Conservation (phyloP, 495 filamentous ascomycete species). For the Schizothecium vesticola region DNA sequence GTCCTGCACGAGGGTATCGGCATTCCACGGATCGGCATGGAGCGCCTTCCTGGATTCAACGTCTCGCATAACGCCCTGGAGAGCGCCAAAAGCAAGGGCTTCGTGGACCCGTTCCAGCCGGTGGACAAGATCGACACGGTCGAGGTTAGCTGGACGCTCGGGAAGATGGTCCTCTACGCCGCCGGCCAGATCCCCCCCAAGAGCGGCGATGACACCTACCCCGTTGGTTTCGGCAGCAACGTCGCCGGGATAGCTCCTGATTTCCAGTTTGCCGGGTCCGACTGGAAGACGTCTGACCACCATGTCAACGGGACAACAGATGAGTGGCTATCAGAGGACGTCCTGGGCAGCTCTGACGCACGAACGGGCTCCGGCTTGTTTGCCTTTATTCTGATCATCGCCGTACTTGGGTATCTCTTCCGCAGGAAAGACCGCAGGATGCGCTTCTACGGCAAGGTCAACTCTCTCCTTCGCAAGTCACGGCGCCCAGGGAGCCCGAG, state of each 20-base stretch:
- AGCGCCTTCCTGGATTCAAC: conserved; percentile 52
- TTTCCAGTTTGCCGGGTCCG: conserved; percentile 79
- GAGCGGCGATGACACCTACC: conserved; percentile 48
- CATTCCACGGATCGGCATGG: conserved; percentile 81
- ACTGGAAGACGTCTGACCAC: conserved; percentile 37
- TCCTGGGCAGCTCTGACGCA: conserved; percentile 58
- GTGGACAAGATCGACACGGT: conserved; percentile 87
- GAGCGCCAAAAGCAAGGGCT: conserved; percentile 70
- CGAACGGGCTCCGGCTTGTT: conserved; percentile 75
- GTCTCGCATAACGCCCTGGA: conserved; percentile 67
- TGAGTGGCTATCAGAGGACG: conserved; percentile 53
- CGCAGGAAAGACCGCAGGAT: conserved; percentile 64
- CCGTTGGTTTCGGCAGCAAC: conserved; percentile 92
- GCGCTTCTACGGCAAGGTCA: conserved; percentile 56
- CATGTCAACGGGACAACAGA: conserved; percentile 29
- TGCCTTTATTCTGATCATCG: conserved; percentile 57
- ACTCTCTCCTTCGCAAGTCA: conserved; percentile 45
- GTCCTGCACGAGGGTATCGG: conserved; percentile 94
- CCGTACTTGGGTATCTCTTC: conserved; percentile 56
- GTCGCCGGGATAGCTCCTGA: conserved; percentile 56
- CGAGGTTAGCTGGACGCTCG: conserved; percentile 97
- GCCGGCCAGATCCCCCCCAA: conserved; percentile 74
- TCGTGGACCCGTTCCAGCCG: conserved; percentile 82
- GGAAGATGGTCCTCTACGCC: conserved; percentile 96
- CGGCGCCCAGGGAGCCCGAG: conserved; percentile 50